A percentile compares a stretch with the other conserved stretches of the same genome.
These are phyloP conservation scores for Colletotrichum brevisporum DNA, from an alignment of 2,329 filamentous ascomycete genomes.

Conservation along the genomic window DNA sequence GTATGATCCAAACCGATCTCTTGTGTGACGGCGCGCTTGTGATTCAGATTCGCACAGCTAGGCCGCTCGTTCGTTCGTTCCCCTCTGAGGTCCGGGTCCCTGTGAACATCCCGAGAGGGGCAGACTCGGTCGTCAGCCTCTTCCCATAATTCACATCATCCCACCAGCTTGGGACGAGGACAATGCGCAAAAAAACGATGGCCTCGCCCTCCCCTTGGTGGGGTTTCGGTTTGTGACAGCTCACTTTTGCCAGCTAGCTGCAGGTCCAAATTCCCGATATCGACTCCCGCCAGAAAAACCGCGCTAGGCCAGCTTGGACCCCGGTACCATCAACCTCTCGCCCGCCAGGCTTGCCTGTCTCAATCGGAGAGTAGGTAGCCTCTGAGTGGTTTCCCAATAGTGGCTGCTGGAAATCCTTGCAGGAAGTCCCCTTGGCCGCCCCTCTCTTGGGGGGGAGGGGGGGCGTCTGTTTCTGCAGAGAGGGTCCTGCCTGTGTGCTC, in stretches of 20 bases:
- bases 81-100: conserved; percentile 1
- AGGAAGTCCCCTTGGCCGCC: conserved; percentile 10
- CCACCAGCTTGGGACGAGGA: conserved; percentile 29
- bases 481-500: conserved; percentile 3
- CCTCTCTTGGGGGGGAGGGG: conserved; percentile 22
- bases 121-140: neutral
- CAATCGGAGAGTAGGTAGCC: conserved; percentile 1
- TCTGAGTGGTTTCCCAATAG: conserved; percentile 35
- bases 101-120: conserved; percentile 13
- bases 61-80: neutral
- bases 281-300: neutral
- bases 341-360: conserved; percentile 21
- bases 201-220: neutral
- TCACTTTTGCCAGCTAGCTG: conserved; percentile 18
- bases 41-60: conserved; percentile 20
- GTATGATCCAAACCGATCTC: conserved; percentile 26
- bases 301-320: conserved; percentile 27
- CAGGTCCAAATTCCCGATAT: conserved; percentile 21
- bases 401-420: conserved; percentile 31
- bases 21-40: conserved; percentile 28
- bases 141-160: neutral
- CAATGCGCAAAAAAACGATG: conserved; percentile 3
- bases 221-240: conserved; percentile 8
- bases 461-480: conserved; percentile 26
- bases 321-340: neutral